These are phyloP conservation scores for Aspergillus haitiensis DNA, from an alignment of 495 filamentous ascomycete species.

Conservation along the genomic window DNA sequence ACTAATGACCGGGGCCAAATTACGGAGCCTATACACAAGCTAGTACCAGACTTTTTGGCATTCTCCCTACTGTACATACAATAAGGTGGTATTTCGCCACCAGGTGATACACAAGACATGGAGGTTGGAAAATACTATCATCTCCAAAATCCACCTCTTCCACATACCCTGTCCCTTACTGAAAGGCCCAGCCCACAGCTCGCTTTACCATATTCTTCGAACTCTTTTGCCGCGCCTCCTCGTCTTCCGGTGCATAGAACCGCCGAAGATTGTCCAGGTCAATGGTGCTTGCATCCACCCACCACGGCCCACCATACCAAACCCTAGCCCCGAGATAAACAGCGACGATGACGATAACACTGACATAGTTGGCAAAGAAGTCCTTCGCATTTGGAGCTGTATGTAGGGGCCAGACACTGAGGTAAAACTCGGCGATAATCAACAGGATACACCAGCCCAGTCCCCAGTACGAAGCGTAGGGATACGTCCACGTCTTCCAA, in stretches of 20 bases:
- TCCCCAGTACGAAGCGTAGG: conserved; percentile 28
- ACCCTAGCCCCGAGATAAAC: conserved; percentile 24
- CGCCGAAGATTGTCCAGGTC: conserved; percentile 29
- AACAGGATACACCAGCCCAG: conserved; percentile 30
- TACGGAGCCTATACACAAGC: no score
- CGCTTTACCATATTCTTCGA: neutral
- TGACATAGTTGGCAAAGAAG: conserved; percentile 34
- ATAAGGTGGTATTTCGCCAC: no score
- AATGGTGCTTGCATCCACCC: conserved; percentile 34
- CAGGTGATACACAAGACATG: no score
- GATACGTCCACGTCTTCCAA: conserved; percentile 50
- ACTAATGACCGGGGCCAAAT: no score
- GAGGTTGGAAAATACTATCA: no score
- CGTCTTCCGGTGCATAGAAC: conserved; percentile 21
- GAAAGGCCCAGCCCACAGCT: neutral
- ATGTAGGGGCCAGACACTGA: conserved; percentile 28
- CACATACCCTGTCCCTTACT: no score
- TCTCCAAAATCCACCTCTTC: no score
- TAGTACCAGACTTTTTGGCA: no score
- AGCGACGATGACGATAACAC: conserved; percentile 27
- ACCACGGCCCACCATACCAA: conserved; percentile 31
- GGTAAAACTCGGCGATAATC: conserved; percentile 32
- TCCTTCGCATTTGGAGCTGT: conserved; percentile 22
- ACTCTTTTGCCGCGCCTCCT: conserved; percentile 21
- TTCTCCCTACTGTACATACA: no score